phyloP scores from a whole-genome alignment of 2,329 filamentous ascomycete species.

The Sporothrix protearum region DNA sequence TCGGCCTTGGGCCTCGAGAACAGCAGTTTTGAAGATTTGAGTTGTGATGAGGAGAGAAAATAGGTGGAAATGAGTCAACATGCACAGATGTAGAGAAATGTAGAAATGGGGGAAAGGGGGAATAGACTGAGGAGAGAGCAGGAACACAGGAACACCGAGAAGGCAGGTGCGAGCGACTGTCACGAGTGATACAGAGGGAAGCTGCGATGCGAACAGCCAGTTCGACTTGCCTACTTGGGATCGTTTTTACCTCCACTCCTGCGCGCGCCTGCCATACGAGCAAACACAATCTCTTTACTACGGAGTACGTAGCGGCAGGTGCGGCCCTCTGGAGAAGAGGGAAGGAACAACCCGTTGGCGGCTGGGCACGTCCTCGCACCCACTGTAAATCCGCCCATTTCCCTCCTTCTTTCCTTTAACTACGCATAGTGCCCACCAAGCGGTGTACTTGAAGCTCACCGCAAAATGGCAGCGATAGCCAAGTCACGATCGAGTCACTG shows the following conservation, averaged over 20 bases:
- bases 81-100: no score
- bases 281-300: neutral
- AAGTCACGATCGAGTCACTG: slow-evolving; percentile 15
- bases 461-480: neutral
- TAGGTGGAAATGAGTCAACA: neutral
- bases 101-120: neutral
- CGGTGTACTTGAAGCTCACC: slow-evolving; percentile 15
- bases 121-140: neutral
- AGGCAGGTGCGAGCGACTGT: neutral
- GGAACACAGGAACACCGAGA: no score
- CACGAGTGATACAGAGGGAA: slow-evolving; percentile 3
- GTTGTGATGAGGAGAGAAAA: neutral
- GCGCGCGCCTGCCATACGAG: neutral
- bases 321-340: neutral
- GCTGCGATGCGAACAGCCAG: neutral
- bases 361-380: neutral
- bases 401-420: no score
- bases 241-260: neutral
- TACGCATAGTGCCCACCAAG: slow-evolving; percentile 4
- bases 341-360: slow-evolving; percentile 10
- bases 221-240: slow-evolving; percentile 20
- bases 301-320: no score
- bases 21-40: neutral
- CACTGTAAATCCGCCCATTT: neutral
- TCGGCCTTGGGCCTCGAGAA: slow-evolving; percentile 12